Base-by-base conservation (phyloP, 2,329 filamentous ascomycete genomes). In the Alternaria metachromatica region DNA sequence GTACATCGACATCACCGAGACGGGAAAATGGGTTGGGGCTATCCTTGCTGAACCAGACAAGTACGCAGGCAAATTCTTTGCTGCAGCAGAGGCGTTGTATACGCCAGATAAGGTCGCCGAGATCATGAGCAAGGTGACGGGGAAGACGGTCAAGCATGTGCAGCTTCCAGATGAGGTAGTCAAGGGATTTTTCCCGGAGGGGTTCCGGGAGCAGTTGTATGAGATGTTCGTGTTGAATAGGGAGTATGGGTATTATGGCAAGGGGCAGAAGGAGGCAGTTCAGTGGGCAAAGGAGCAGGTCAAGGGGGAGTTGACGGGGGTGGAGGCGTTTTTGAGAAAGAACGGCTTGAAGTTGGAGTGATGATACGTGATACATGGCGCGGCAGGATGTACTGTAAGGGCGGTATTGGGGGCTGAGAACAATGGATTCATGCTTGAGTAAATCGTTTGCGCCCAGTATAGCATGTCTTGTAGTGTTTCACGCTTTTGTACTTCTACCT, bases 1-100 rank as follows among this genome's bases (percentile, higher is more conserved):
- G 0, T 71, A 84, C 43, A 78, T 87, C 58, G 83, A 85, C 60
- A 79, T 80, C 15, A 76, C 73, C 1, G 84, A 87, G 60, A 82
- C 81, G 1, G 85, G 85, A 9, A 81, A 81, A 53, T 84, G 60
- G 70, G 65, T 82, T 7, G 80, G 72, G 3, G 76, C 80, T 7
- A 81, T 85, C 21, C 76, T 85, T 0, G 79, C 77, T 1, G 72
- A 85, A 13, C 82, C 82, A 0, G 82, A 83, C 0, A 78, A 79
- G 51, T 82, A 82, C 21, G 74, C 81, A 2, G 83, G 83, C 13
- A 82, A 81, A 65, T 80, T 73, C 4, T 77, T 88, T 28, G 77
- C 80, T 18, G 86, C 80, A 0, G 84, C 85, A 0, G 71, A 76
- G 15, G 76, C 76, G 5, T 79, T 83, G 54, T 77, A 78, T 63